A percentile compares a stretch with the other conserved stretches of the same genome.
phyloP scores from a whole-genome alignment of 2,329 filamentous ascomycete genomes.

The Graphilbum ipis-grandicollis region DNA sequence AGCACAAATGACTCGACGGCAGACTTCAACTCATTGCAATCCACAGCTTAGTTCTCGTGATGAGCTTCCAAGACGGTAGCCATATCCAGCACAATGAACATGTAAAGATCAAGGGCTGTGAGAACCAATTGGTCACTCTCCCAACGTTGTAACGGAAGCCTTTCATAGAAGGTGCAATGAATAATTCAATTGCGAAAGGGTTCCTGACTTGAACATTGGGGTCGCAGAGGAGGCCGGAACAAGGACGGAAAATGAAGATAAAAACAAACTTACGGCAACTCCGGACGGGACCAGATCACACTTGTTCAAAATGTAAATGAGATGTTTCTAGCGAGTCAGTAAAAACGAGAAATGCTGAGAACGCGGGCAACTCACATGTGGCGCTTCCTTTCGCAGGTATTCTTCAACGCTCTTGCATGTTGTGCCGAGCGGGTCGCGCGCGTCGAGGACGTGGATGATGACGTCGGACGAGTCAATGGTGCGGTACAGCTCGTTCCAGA shows the following conservation, averaged over 20 bases:
- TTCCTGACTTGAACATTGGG: constrained; percentile 79
- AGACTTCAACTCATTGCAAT: constrained; percentile 96
- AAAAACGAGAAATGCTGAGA: too few species aligned
- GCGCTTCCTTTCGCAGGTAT: constrained; percentile 81
- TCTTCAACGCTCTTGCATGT: constrained; percentile 83
- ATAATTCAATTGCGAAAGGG: constrained; percentile 36
- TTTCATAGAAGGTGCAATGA: constrained; percentile 44
- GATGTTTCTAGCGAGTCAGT: constrained; percentile 43
- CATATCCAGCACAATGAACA: constrained; percentile 51
- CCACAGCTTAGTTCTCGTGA: constrained; percentile 61
- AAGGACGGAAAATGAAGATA: constrained; percentile 10
- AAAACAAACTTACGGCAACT: constrained; percentile 66
- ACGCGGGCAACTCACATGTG: constrained; percentile 32
- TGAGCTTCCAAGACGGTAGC: constrained; percentile 76
- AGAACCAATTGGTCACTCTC: constrained; percentile 62
- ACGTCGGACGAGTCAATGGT: constrained; percentile 91
- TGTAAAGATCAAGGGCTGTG: constrained; percentile 45
- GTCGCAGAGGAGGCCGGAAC: constrained; percentile 14
- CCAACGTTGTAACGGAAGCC: constrained; percentile 98
- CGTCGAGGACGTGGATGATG: constrained; percentile 85
- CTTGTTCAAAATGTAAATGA: constrained; percentile 82
- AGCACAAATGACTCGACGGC: constrained; percentile 25
- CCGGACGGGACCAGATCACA: constrained; percentile 83
- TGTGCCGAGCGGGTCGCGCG: constrained; percentile 76
- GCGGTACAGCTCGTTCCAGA: constrained; percentile 75